Percentiles rank a stretch among this genome's conserved stretches.
phyloP scores from a whole-genome alignment of 2,329 filamentous ascomycete genomes.

The Alternaria gaisen region DNA sequence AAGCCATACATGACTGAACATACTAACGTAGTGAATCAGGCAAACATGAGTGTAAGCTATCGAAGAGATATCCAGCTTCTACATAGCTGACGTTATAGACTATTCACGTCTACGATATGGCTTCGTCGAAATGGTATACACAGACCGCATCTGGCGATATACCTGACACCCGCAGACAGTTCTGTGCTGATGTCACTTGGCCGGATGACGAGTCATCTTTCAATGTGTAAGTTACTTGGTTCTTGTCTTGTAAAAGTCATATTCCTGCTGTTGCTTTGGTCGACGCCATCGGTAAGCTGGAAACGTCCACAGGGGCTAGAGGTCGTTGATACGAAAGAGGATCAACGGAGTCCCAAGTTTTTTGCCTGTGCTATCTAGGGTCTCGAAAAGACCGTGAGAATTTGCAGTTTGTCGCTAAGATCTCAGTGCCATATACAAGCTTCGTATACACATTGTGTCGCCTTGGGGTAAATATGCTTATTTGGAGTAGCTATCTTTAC shows the following conservation, averaged over 20 bases:
- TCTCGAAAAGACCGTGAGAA: background rate
- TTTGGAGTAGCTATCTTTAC: constrained; percentile 64
- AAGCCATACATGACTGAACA: constrained; percentile 3
- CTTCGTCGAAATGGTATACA: constrained; percentile 67
- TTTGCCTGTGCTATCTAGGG: background rate
- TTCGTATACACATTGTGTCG: background rate
- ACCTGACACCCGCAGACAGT: constrained; percentile 64
- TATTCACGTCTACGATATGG: constrained; percentile 69
- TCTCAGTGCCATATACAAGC: background rate
- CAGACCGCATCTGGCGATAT: constrained; percentile 65
- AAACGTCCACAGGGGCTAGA: background rate
- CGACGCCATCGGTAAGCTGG: background rate
- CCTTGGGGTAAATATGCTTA: background rate
- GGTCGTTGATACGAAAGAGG: background rate
- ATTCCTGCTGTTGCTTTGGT: background rate
- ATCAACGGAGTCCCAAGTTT: background rate
- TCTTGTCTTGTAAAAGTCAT: background rate
- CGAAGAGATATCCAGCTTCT: constrained; percentile 22
- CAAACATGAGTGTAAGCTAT: constrained; percentile 47
- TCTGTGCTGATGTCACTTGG: constrained; percentile 70
- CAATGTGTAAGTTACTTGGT: constrained; percentile 63
- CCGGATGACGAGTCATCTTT: constrained; percentile 68
- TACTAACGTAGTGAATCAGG: constrained; percentile 25
- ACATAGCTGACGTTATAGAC: constrained; percentile 45
- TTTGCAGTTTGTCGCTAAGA: background rate